Evolutionary conservation across 352 stramenopile genomes (phyloP), one percentile per base, ranked within the genome.

Genomic region (Phytophthora multivora): DNA sequence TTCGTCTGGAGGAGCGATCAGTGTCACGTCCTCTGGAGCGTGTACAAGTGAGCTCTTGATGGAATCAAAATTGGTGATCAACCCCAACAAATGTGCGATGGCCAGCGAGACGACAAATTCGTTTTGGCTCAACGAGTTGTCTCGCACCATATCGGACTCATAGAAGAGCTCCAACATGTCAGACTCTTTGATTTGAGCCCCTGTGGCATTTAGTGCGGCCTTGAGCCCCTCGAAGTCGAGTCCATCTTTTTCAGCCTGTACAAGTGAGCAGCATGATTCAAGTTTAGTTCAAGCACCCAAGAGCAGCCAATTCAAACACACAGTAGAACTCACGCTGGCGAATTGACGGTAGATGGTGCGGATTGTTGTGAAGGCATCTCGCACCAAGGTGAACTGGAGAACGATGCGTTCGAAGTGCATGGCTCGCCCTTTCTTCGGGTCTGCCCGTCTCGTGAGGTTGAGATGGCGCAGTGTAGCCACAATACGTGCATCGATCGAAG

Each of bases 111-210:
- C 70, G 19, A 96, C 60, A 57, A 96, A 96, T 51, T 97, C 88
- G 50, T 94, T 94, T 45, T 91, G 83, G 46, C 81, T 93, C 42
- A 96, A 53, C 23, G 77, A 79, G 54, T 93, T 91, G 73, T 96
- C 86, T 36, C 86, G 81, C 59, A 91, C 85, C 75, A 96, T 89
- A 71, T 96, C 87, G n/a, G 86, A 91, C 67, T 95, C 87, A 62
- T 93, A 90, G 59, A 95, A 95, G 57, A 95, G 88, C 48, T 93
- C 83, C 6, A 70, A 65, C 71, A 93, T 75, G 40, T 90, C 83
- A 3, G 71, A 64, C 51, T 90, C 79, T 25, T 89, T 75, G 65
- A 91, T 91, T 10, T 85, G 66, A 15, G 82, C 80, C 0, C 85
- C 85, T 10, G 94, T 59, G 12, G 70, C 64, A 16, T 77, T 70